phyloP scores from a whole-genome alignment of 495 filamentous ascomycete genomes.

The Bryoglossum gracile region DNA sequence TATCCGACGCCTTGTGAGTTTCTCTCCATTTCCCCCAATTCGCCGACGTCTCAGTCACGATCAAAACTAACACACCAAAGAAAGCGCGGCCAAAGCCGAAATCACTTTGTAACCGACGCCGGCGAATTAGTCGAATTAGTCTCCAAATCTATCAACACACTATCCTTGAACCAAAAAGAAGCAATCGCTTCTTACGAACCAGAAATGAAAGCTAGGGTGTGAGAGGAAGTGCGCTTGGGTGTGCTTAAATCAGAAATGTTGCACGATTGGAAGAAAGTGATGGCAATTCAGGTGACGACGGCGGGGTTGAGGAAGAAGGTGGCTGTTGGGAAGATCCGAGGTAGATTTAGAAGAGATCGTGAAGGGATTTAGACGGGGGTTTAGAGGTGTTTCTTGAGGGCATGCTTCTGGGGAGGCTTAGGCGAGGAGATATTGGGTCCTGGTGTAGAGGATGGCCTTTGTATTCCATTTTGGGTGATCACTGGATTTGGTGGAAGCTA shows the following conservation, averaged over 20 bases:
- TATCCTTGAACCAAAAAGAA: conserved; percentile 24
- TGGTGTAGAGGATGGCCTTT: too few species aligned
- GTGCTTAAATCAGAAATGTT: conserved; percentile 36
- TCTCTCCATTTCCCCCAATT: background rate
- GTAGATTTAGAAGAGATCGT: too few species aligned
- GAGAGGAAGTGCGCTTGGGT: conserved; percentile 37
- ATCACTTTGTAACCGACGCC: conserved; percentile 42
- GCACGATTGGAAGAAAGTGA: conserved; percentile 38
- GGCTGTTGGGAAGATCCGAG: background rate
- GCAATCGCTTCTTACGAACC: too few species aligned
- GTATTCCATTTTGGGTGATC: too few species aligned
- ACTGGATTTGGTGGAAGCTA: too few species aligned
- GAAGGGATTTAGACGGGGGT: too few species aligned
- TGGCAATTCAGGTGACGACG: conserved; percentile 25
- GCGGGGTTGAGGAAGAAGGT: conserved; percentile 17
- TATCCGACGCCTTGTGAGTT: conserved; percentile 50
- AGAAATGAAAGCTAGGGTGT: conserved; percentile 42
- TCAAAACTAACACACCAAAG: conserved; percentile 19
- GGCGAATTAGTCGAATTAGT: conserved; percentile 34
- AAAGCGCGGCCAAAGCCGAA: conserved; percentile 48
- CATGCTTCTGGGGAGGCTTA: too few species aligned
- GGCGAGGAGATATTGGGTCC: too few species aligned
- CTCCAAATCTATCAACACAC: conserved; percentile 15
- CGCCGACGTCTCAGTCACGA: too few species aligned
- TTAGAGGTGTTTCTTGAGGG: too few species aligned